Evolutionary conservation across 176 grass and related monocot species (phyloP).

Genomic region (Tuctoria greenei): DNA sequence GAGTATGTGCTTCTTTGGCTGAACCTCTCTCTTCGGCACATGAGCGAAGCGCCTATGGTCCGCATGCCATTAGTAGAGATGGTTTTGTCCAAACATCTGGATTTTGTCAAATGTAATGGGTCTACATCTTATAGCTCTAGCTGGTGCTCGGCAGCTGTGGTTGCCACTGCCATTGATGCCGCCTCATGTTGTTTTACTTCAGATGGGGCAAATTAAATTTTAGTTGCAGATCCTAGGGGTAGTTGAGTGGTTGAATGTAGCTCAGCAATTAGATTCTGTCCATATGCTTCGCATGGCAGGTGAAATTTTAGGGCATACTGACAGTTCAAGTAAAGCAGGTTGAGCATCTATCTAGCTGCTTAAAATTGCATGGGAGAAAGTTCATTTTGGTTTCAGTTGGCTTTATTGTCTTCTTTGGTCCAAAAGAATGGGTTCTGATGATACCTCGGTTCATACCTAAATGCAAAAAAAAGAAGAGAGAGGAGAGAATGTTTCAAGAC

Average conservation of each 20-base stretch:
- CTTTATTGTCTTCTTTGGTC: not conserved
- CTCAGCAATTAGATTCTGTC: constrained; percentile 47
- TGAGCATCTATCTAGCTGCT: constrained; percentile 30
- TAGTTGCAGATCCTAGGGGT: constrained; percentile 52
- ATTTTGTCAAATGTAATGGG: constrained; percentile 80
- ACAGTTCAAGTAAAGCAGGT: constrained; percentile 39
- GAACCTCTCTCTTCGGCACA: constrained; percentile 38
- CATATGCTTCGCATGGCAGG: constrained; percentile 46
- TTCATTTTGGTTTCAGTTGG: constrained; percentile 11
- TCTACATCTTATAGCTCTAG: constrained; percentile 46
- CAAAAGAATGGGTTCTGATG: not conserved
- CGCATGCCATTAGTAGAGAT: constrained; percentile 48
- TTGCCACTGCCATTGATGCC: constrained; percentile 35
- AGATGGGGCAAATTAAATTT: constrained; percentile 55
- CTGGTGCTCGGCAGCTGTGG: constrained; percentile 39
- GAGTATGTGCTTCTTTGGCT: constrained; percentile 39
- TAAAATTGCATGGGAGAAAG: not conserved
- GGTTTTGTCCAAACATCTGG: constrained; percentile 88
- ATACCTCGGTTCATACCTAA: no score
- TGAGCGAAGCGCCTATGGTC: constrained; percentile 42
- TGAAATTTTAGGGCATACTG: constrained; percentile 33
- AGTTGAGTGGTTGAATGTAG: constrained; percentile 41
- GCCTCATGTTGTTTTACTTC: constrained; percentile 66
- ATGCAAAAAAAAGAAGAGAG: no score
- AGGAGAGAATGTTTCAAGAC: no score